Percentiles rank a stretch among this genome's conserved stretches.
phyloP scores from a whole-genome alignment of 202 grass and related monocot species.

The Digitaria exilis region DNA sequence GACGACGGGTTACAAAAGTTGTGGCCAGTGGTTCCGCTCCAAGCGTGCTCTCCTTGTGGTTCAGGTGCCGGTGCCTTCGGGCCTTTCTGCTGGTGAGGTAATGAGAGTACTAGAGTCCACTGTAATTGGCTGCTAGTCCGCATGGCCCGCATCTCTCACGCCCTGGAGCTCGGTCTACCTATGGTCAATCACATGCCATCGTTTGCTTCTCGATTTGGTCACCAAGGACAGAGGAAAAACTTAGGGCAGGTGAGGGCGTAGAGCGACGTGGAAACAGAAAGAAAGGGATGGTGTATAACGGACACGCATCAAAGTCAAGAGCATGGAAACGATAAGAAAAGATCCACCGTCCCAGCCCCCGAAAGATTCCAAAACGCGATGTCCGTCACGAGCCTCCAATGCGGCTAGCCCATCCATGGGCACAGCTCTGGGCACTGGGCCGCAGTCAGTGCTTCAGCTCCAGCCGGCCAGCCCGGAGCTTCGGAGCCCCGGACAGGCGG shows the following conservation, averaged over 20 bases:
- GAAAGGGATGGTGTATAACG: not conserved
- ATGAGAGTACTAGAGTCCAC: not conserved
- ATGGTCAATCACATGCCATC: not conserved
- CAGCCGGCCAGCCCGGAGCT: no score
- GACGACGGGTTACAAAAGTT: not conserved
- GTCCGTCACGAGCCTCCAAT: conserved; percentile 20
- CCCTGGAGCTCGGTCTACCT: no score
- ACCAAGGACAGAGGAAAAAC: not conserved
- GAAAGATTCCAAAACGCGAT: conserved; percentile 14
- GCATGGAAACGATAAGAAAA: conserved; percentile 34
- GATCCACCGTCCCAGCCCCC: conserved; percentile 12
- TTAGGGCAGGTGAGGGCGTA: not conserved
- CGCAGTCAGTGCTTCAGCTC: no score
- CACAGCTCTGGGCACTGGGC: no score
- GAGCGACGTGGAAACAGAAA: not conserved
- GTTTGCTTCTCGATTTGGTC: not conserved
- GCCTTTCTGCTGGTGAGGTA: no score
- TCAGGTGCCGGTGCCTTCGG: no score
- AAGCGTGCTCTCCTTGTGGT: no score
- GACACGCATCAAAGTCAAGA: conserved; percentile 34
- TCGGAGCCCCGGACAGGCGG: not conserved
- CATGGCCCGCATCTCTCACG: not conserved
- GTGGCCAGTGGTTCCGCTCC: no score
- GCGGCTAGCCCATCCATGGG: not conserved
- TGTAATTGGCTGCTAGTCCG: not conserved